Evolutionary conservation across 78 protist genomes (phyloP), one percentile per base, ranked within the genome.

Genomic region (Mastigamoeba balamuthi): DNA sequence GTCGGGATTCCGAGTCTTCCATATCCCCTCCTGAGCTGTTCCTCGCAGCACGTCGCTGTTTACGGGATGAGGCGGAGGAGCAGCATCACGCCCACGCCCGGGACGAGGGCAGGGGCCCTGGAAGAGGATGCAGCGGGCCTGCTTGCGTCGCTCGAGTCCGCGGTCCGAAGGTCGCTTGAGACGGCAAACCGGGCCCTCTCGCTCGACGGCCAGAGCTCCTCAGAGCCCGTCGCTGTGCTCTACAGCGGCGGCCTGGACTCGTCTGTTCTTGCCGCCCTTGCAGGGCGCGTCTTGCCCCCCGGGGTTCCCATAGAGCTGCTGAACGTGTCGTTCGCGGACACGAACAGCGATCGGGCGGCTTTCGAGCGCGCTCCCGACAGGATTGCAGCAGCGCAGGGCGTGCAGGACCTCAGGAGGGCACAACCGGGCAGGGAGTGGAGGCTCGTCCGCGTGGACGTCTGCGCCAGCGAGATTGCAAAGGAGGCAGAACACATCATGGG

Each of bases 281-380:
- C 52, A 1, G 42, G 58, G 17, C 35, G 17, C 17, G 58, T 48
- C 17, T 48, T 48, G 74, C 3, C 37, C 0, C 6, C 0, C 1
- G n/a, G n/a, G n/a, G 0, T 33, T 78, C 69, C 81, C 10, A 75
- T 88, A 37, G 92, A 88, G 7, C 70, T 88, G 37, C 1, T 88
- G 38, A 88, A 83, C 44, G 92, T 88, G 6, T 66, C 82, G 6
- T 76, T 74, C 7, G 84, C 38, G 17, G 65, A 76, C 41, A 9
- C 52, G 6, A 27, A 30, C 63, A 5, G 7, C 17, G 9, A 25
- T 35, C n/a, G n/a, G n/a, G n/a, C n/a, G n/a, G n/a, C n/a, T n/a
- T 8, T 27, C 9, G 6, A 68, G 33, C 6, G n/a, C 2, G 84
- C 65, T 40, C 84, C 87, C 29, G 86, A 82, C 33, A 17, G 91